phyloP scores from a whole-genome alignment of 2,329 filamentous ascomycete genomes.

The Hypoxylon sp. region DNA sequence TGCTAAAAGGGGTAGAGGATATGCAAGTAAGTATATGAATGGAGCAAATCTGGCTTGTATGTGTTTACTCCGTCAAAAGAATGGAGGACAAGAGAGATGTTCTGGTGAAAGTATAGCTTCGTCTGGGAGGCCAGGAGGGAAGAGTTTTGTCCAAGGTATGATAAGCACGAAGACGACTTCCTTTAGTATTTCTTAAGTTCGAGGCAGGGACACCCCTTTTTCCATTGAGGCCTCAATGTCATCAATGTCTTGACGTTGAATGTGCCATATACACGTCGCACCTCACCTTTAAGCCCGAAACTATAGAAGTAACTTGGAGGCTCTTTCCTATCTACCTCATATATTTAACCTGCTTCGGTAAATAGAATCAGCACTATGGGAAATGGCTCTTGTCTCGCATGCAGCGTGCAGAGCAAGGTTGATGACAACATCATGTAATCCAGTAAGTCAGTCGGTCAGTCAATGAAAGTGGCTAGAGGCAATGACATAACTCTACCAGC shows the following conservation, averaged over 20 bases:
- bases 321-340: background rate
- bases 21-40: constrained; percentile 15
- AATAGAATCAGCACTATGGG: too few species aligned
- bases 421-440: background rate
- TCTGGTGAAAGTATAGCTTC: background rate
- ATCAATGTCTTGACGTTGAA: background rate
- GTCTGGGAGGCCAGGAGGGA: background rate
- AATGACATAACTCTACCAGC: background rate
- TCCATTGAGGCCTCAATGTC: background rate
- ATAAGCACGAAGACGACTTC: constrained; percentile 7
- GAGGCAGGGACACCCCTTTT: constrained; percentile 5
- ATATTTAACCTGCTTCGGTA: background rate
- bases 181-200: background rate
- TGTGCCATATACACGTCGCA: background rate
- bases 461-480: background rate
- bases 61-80: constrained; percentile 2
- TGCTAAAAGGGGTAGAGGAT: background rate
- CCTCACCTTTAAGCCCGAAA: background rate
- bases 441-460: background rate
- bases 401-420: background rate
- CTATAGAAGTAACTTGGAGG: background rate
- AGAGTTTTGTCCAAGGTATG: constrained; percentile 2
- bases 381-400: background rate
- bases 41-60: background rate
- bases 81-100: constrained; percentile 1